These are phyloP conservation scores for Candida boidinii DNA, from an alignment of 805 yeast species.

Conservation along the genomic window DNA sequence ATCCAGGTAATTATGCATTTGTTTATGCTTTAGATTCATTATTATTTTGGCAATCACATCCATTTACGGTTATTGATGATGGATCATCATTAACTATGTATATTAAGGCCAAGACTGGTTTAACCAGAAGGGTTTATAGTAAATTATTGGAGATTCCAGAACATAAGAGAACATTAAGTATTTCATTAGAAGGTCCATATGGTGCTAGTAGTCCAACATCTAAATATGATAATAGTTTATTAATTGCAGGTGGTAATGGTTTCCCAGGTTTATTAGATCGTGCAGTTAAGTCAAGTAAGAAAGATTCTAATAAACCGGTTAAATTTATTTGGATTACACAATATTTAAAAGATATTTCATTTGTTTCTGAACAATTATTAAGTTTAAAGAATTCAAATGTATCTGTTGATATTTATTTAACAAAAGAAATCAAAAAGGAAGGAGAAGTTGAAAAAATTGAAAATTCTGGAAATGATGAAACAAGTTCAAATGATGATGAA, in stretches of 20 bases:
- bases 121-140: conserved; percentile 33
- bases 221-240: conserved; percentile 39
- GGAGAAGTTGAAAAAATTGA: conserved; percentile 3
- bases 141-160: conserved; percentile 24
- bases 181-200: conserved; percentile 62
- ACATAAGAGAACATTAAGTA: conserved; percentile 18
- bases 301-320: conserved; percentile 15
- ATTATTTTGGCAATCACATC: conserved; percentile 65
- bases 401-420: too few species aligned
- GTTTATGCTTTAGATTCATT: conserved; percentile 44
- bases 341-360: neutral
- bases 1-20: conserved; percentile 49
- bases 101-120: conserved; percentile 44
- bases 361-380: conserved; percentile 5
- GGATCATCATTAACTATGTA: conserved; percentile 28
- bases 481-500: too few species aligned
- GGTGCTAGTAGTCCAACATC: conserved; percentile 42
- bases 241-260: conserved; percentile 68
- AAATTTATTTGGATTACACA: conserved; percentile 59
- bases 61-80: conserved; percentile 46
- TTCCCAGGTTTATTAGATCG: conserved; percentile 45
- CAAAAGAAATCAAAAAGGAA: too few species aligned
- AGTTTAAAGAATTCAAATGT: neutral
- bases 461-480: conserved; percentile 5
- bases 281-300: conserved; percentile 21